Conservation (phyloP, 2,329 filamentous ascomycete species). For the Cytospora schulzeri region DNA sequence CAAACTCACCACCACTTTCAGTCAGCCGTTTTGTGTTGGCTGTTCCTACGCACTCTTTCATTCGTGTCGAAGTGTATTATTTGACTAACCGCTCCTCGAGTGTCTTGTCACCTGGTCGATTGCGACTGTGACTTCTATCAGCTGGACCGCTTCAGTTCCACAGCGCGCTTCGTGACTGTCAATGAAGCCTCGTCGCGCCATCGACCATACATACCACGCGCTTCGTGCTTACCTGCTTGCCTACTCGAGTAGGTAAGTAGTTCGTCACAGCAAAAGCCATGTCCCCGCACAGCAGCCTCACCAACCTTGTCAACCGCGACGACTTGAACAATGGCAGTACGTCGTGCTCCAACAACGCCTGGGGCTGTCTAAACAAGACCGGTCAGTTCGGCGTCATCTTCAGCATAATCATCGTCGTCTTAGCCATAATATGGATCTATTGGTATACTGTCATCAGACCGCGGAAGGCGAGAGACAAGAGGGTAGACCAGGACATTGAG, state of each 20-base stretch:
- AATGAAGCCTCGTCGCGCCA: background rate
- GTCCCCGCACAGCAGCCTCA: slow-evolving; percentile 26
- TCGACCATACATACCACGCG: background rate
- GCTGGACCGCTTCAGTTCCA: background rate
- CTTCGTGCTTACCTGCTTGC: too few relatives aligned
- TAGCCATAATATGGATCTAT: slow-evolving; percentile 36
- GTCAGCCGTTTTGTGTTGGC: background rate
- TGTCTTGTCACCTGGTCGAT: background rate
- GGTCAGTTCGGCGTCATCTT: slow-evolving; percentile 45
- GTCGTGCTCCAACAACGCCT: slow-evolving; percentile 37
- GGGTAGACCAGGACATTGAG: slow-evolving; percentile 17
- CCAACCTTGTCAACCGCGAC: slow-evolving; percentile 27
- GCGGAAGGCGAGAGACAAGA: slow-evolving; percentile 24
- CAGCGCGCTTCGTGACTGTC: background rate
- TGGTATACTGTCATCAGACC: slow-evolving; percentile 34
- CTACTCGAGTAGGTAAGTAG: too few relatives aligned
- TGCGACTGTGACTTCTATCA: background rate
- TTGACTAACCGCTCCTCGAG: background rate
- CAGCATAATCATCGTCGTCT: slow-evolving; percentile 36
- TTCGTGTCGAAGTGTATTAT: background rate
- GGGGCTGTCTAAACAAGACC: slow-evolving; percentile 42
- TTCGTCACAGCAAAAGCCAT: too few relatives aligned
- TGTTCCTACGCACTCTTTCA: background rate
- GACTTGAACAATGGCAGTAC: slow-evolving; percentile 11
- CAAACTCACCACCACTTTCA: background rate